A percentile compares a stretch with the other conserved stretches of the same genome.
Evolutionary conservation across 164 flowering plant species (phyloP).

Genomic region (Magnolia kwangsiensis): DNA sequence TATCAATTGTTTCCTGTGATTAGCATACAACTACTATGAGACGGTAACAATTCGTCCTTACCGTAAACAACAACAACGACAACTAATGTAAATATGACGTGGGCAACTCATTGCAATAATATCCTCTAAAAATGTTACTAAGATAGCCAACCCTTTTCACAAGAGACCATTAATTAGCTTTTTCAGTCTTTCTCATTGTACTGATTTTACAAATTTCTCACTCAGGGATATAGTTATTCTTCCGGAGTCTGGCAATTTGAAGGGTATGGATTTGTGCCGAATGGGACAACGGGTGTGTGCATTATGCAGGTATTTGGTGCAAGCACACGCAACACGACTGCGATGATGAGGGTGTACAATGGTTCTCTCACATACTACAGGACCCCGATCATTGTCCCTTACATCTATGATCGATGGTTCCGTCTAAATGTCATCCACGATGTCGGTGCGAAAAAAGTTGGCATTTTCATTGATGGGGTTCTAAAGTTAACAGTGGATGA

Average conservation of each 20-base stretch:
- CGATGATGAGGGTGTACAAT: constrained; percentile 16
- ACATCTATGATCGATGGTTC: constrained; percentile 34
- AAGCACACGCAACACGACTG: background rate
- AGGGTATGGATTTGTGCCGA: constrained; percentile 22
- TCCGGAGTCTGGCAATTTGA: constrained; percentile 36
- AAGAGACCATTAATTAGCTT: background rate
- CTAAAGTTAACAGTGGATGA: constrained; percentile 15
- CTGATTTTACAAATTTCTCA: background rate
- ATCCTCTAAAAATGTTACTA: too few relatives aligned
- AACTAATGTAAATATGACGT: too few relatives aligned
- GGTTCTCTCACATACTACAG: constrained; percentile 16
- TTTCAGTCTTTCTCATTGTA: too few relatives aligned
- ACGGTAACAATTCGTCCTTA: too few relatives aligned
- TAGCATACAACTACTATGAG: too few relatives aligned
- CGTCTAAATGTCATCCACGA: constrained; percentile 36
- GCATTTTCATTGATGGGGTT: constrained; percentile 27
- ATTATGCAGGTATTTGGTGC: constrained; percentile 22
- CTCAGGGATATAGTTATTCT: constrained; percentile 34
- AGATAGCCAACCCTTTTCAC: too few relatives aligned
- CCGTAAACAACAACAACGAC: too few relatives aligned
- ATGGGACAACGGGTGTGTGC: constrained; percentile 21
- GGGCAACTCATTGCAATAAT: too few relatives aligned
- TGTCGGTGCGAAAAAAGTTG: constrained; percentile 18
- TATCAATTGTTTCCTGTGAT: too few relatives aligned
- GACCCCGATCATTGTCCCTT: background rate